Evolutionary conservation across 164 flowering plant genomes (phyloP).

Genomic region (Amborella trichopoda): DNA sequence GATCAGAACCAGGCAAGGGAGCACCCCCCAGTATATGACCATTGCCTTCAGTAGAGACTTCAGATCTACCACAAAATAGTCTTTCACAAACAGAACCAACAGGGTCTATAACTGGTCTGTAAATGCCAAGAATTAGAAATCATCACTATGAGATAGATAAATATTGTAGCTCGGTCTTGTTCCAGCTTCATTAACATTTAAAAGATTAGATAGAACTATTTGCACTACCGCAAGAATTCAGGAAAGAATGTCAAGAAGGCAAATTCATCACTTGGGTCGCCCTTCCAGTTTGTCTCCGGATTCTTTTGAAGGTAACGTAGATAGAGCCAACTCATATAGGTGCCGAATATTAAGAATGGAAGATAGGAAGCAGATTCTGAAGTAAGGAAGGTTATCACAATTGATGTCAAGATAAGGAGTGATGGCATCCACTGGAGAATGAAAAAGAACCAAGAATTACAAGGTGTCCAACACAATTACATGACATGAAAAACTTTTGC

Average conservation of each 20-base stretch:
- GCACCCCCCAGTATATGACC: constrained; percentile 48
- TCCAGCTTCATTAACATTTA: not conserved
- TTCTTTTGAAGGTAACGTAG: constrained; percentile 75
- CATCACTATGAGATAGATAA: constrained; percentile 1
- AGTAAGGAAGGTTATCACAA: constrained; percentile 49
- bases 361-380: constrained; percentile 55
- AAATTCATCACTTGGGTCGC: constrained; percentile 97
- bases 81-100: constrained; percentile 63
- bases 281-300: constrained; percentile 67
- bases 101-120: constrained; percentile 89
- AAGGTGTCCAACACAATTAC: not conserved
- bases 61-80: constrained; percentile 68
- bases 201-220: not conserved
- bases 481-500: not conserved
- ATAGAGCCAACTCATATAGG: constrained; percentile 88
- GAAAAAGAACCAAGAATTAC: not conserved
- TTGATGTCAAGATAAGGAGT: constrained; percentile 38
- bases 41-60: constrained; percentile 29
- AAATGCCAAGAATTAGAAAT: constrained; percentile 8
- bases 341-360: constrained; percentile 73
- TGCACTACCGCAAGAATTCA: constrained; percentile 53
- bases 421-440: constrained; percentile 84
- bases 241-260: constrained; percentile 92
- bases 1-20: constrained; percentile 83
- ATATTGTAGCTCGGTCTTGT: not conserved